A percentile compares a stretch with the other conserved stretches of the same genome.
These are phyloP conservation scores for Lachnellula hyalina DNA, from an alignment of 2,329 filamentous ascomycete genomes.

Conservation along the genomic window DNA sequence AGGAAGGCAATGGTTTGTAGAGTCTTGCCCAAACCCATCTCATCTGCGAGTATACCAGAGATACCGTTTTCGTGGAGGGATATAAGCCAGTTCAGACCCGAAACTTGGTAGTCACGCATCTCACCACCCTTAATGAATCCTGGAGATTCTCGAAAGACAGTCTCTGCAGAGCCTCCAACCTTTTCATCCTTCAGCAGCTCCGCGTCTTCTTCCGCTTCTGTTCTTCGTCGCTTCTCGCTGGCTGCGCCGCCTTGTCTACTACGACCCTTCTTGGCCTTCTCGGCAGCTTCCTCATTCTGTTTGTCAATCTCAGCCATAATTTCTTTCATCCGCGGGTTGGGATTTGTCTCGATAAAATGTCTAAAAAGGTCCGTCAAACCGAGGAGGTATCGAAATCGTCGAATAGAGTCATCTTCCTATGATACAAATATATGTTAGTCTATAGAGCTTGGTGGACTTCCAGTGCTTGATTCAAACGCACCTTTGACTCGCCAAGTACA, in stretches of 20 bases:
- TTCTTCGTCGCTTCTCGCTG: conserved; percentile 74
- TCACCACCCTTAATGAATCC: conserved; percentile 75
- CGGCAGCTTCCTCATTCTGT: conserved; percentile 72
- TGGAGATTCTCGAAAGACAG: conserved; percentile 90
- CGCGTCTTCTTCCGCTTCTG: conserved; percentile 95
- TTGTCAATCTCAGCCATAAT: conserved; percentile 93
- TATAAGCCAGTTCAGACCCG: conserved; percentile 94
- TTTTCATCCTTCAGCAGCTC: conserved; percentile 85
- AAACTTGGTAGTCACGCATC: conserved; percentile 96
- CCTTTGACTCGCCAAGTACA: conserved; percentile 85
- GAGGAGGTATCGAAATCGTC: conserved; percentile 88
- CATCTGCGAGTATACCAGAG: conserved; percentile 93
- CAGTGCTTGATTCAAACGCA: conserved; percentile 35
- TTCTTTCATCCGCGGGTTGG: conserved; percentile 88
- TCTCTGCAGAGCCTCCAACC: conserved; percentile 77
- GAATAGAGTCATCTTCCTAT: conserved; percentile 90
- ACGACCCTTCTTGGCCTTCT: conserved; percentile 65
- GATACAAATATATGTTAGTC: conserved; percentile 2
- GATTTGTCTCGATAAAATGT: conserved; percentile 97
- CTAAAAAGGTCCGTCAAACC: conserved; percentile 95
- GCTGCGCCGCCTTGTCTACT: conserved; percentile 79
- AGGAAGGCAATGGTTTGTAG: conserved; percentile 96
- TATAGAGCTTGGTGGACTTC: neutral
- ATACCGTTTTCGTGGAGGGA: conserved; percentile 98
- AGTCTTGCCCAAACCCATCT: conserved; percentile 98